Base-by-base conservation (phyloP, 495 filamentous ascomycete genomes). In the Penicillium lagena region DNA sequence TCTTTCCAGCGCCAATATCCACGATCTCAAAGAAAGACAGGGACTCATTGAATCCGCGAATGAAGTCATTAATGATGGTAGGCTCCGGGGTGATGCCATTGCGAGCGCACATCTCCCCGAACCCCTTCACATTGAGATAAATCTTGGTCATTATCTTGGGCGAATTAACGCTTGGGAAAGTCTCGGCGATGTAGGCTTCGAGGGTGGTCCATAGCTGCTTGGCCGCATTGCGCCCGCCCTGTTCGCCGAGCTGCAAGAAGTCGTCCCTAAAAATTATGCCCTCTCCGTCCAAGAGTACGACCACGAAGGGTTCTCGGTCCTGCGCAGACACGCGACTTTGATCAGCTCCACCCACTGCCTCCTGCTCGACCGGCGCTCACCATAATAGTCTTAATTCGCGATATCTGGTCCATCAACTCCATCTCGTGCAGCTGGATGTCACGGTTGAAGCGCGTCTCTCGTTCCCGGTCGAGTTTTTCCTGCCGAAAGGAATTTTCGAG, bases 241-340 rank as follows among this genome's bases (percentile, higher is more conserved):
- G 68, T 50, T 82, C 66, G 6, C 85, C 87, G 37, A 77, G 69
- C 41, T 75, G 69, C 39, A 90, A 55, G 33, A 79, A 75, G 30
- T 76, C 60, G 50, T 89, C 80, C 41, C 80, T 72, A 59, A 94
- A 94, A 51, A 91, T 77, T 54, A 89, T 76, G 27, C 81, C 82
- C 55, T 90, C 83, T 27, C 85, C 87, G 56, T 94, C 87, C 41
- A 94, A 76, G 46, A 94, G 67, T 12, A 88, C 75, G 27, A 87
- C 59, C 51, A 90, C 72, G 55, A 89, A 91, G 8, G 83, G 80
- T 69, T 90, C 85, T 39, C 77, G 78, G 37, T 82, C 82, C 86
- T 90, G 58, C 22, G 22, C 22, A 22, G 22, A 22, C 22, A 22
- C 22, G 22, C 22, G 22, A 22, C 22, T 22, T 22, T 22, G 22